Evolutionary conservation across 2,329 filamentous ascomycete genomes (phyloP), one percentile per base, ranked within the genome.

Genomic region (Clarireedia paspali): DNA sequence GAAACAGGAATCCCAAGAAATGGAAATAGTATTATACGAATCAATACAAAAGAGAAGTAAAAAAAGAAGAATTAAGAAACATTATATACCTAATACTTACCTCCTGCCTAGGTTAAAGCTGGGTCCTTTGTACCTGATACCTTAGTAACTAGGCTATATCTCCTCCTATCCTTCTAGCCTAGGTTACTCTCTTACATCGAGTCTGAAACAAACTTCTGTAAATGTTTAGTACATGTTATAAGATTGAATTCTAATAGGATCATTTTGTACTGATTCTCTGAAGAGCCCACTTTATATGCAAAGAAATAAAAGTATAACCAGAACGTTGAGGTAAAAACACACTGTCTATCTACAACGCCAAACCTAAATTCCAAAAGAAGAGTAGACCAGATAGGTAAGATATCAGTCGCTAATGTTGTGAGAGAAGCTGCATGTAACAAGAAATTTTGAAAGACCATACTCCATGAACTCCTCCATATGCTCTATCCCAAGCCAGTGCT

Each of bases 381-480:
- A 46, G 42, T n/a, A 7, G 15, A 36, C 15, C 27, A 23, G 24
- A 30, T 4, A 46, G 14, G 24, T 12, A 46, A 38, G 20, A 54
- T 54, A 45, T 49, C 23, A 48, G 10, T 49, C 44, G 51, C 14
- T 48, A 48, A 17, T 39, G 23, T 48, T 48, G 26, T 48, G 38
- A 39, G 17, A 26, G 34, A 54, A 40, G 30, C 27, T 4, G 20
- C 17, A 15, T 15, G 2, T 26, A 36, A 40, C n/a, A 23, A 34
- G 20, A 26, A 46, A 53, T 20, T 15, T 26, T n/a, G 4, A 17
- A 45, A 23, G 12, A 36, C 40, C 27, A 46, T 34, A 40, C 51
- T 54, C 51, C 51, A 30, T 48, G n/a, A 54, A 54, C 51, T 48
- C 51, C 51, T 26, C 12, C 51, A 44, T 39, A 48, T 54, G 44